Evolutionary conservation across 176 grass and related monocot genomes (phyloP), one percentile per base, ranked within the genome.

Genomic region (Zoysia japonica): DNA sequence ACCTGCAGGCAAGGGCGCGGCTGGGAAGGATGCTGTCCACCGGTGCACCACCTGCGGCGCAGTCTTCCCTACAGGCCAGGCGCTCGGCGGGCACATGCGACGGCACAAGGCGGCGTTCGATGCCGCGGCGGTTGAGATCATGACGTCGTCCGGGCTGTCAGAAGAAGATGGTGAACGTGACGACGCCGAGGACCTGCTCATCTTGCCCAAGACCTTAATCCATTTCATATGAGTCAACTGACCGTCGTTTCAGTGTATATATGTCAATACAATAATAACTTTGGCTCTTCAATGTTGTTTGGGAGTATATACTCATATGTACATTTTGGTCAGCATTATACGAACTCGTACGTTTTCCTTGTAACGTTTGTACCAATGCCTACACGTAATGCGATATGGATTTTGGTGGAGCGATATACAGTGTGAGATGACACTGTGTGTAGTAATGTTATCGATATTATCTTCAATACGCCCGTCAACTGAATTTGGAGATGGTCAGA

Each of bases 31-130:
- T 13, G 11, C 28, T 28, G 28, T 75, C 1, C 91, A 94, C 67
- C 91, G 68, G 17, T 91, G 89, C 49, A 49, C 12, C 37, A 76
- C 61, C 1, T 94, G 92, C 20, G 71, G 84, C 11, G 49, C 7
- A 5, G 68, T 70, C 15, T 91, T 91, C 83, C 5, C 86, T 47
- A 89, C 78, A 5, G 75, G 88, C 0, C 89, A 89, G 79, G 92
- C 92, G 38, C 77, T 94, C 16, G 89, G 92, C 14, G 89, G 92
- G 0, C 86, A 94, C 81, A 91, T 89, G 89, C 71, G 89, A 2
- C 71, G 81, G 0, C 92, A 89, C 54, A 72, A 82, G 13, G 40
- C 80, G 2, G 54, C 71, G 0, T 16, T 74, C 3, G 16, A 36
- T 7, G 39, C 6, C 14, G 10, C 17, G 55, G n/a, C 40, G 53